Percentiles rank a stretch among this genome's conserved stretches.
Conservation (phyloP, 140 eudicot genomes). For the Stevia rebaudiana region DNA sequence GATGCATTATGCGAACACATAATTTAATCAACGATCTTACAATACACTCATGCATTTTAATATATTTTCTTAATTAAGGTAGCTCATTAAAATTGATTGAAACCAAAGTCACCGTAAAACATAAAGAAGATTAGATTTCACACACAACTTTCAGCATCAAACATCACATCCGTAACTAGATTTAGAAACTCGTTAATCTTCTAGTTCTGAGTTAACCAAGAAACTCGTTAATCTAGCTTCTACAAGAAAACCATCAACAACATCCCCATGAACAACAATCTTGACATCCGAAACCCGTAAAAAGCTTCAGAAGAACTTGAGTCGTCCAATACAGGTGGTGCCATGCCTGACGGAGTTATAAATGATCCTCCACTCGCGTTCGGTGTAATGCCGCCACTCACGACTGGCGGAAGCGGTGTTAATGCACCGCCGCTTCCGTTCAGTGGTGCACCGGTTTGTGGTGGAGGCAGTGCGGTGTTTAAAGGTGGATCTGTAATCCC, state of each 20-base stretch:
- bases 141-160: too few relatives aligned
- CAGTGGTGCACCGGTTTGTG: slow-evolving; percentile 1
- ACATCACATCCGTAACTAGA: too few relatives aligned
- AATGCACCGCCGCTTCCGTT: slow-evolving; percentile 19
- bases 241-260: slow-evolving; percentile 13
- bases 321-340: slow-evolving; percentile 15
- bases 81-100: too few relatives aligned
- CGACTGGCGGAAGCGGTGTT: slow-evolving; percentile 15
- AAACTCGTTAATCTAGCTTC: not conserved
- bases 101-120: too few relatives aligned
- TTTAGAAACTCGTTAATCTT: not conserved
- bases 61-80: too few relatives aligned
- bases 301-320: slow-evolving; percentile 24
- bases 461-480: not conserved
- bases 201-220: slow-evolving; percentile 26
- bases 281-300: slow-evolving; percentile 8
- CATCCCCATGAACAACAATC: not conserved
- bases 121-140: too few relatives aligned
- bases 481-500: slow-evolving; percentile 12
- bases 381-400: not conserved
- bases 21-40: too few relatives aligned
- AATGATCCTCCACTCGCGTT: slow-evolving; percentile 20
- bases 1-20: too few relatives aligned
- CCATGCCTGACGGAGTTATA: slow-evolving; percentile 22
- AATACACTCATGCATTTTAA: too few relatives aligned